A percentile compares a stretch with the other conserved stretches of the same genome.
Conservation (phyloP, 768 basidiomycete species). For the Naematelia encephala region DNA sequence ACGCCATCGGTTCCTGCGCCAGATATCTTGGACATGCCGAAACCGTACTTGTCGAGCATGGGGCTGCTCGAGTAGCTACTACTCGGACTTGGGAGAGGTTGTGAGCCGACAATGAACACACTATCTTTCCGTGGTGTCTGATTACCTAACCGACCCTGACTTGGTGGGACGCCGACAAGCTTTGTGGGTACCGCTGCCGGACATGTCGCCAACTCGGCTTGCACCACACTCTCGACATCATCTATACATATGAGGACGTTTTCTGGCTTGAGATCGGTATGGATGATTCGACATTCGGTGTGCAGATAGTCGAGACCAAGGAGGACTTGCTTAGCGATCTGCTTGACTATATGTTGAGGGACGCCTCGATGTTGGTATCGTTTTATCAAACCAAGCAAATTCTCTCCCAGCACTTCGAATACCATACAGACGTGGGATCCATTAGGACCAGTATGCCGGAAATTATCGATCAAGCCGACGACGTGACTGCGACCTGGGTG, state of each 20-base stretch:
- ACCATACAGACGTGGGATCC: conserved; percentile 99
- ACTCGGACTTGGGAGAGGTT: conserved; percentile 76
- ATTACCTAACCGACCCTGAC: conserved; percentile 89
- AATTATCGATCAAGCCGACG: conserved; percentile 96
- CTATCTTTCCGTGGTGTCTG: conserved; percentile 84
- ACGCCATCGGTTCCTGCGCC: conserved; percentile 22
- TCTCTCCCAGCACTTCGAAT: conserved; percentile 97
- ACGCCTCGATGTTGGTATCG: conserved; percentile 98
- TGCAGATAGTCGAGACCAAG: conserved; percentile 98
- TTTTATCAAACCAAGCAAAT: conserved; percentile 89
- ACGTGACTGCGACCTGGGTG: conserved; percentile 91
- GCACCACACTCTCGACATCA: conserved; percentile 89
- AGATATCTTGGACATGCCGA: conserved; percentile 87
- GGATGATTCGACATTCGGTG: conserved; percentile 92
- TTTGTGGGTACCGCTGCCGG: conserved; percentile 65
- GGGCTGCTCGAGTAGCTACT: conserved; percentile 68
- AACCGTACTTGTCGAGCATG: conserved; percentile 79
- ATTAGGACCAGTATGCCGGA: conserved; percentile 92
- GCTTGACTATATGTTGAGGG: conserved; percentile 84
- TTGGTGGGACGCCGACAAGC: conserved; percentile 82
- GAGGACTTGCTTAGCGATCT: conserved; percentile 94
- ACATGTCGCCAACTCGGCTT: conserved; percentile 66
- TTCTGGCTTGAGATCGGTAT: conserved; percentile 97
- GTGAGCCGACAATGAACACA: conserved; percentile 84
- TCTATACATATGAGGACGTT: conserved; percentile 97